Evolutionary conservation across 768 basidiomycete species (phyloP), one percentile per base, ranked within the genome.

Genomic region (Suillus variegatus): DNA sequence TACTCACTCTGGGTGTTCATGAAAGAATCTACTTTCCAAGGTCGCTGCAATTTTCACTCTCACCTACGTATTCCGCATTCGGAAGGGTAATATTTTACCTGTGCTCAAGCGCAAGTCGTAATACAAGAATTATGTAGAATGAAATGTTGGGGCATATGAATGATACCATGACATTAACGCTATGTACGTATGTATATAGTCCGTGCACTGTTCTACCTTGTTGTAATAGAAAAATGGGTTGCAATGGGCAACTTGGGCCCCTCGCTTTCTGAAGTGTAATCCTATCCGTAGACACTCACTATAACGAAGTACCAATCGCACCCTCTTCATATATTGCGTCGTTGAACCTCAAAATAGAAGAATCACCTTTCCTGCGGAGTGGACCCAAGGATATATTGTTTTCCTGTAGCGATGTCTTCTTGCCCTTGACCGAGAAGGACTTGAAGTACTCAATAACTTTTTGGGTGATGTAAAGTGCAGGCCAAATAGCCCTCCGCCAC

Each of bases 31-130:
- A 28, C 10, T 41, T 58, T 25, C 18, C 14, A 60, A 79, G 79
- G 67, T 73, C 61, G n/a, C 71, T 38, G 63, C 69, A 47, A 74
- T 74, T 56, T 80, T 73, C 56, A 62, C 49, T 20, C 67, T 73
- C 61, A 77, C 73, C 66, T 78, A 75, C 56, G 25, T 77, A 51
- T 74, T 76, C 69, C 73, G 75, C 60, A 70, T 80, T 60, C 69
- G 68, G 47, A 68, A 10, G 60, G 65, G 52, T 66, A 73, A 65
- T 18, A 10, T 63, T 5, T 18, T 65, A 20, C 28, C 43, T 3
- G 10, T 12, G 14, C 32, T 65, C 57, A 63, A 44, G 18, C 51
- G 49, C 9, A 41, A 28, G 38, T 4, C n/a, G 22, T 40, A 25
- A 20, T 5, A 20, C 12, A 40, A 22, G 36, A 4, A 20, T 55